Conservation (phyloP, 805 yeast species). For the Lipomyces spencermartinsiae region DNA sequence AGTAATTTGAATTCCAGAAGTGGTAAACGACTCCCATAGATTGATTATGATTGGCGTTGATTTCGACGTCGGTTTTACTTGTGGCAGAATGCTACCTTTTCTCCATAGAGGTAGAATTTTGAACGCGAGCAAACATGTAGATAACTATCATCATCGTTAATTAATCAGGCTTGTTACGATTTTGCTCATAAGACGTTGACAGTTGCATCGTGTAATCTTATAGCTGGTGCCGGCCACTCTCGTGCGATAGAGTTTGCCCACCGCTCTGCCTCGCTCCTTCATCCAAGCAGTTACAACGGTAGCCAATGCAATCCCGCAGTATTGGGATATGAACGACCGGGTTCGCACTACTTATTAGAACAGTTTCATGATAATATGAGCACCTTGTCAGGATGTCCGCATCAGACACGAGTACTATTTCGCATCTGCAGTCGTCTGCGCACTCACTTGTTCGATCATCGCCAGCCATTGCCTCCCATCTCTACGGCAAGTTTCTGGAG, state of each 20-base stretch:
- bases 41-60: constrained; percentile 13
- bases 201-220: background rate
- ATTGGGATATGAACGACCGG: background rate
- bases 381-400: constrained; percentile 3
- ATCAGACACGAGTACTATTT: constrained; percentile 4
- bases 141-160: background rate
- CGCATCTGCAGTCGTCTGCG: constrained; percentile 31
- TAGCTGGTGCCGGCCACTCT: background rate
- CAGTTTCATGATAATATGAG: background rate
- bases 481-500: constrained; percentile 21
- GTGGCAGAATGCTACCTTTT: constrained; percentile 31
- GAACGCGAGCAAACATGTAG: constrained; percentile 33
- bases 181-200: background rate
- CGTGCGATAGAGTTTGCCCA: too few relatives aligned
- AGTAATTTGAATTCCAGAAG: constrained; percentile 12
- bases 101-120: constrained; percentile 21
- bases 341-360: background rate
- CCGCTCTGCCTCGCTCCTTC: background rate
- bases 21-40: constrained; percentile 40
- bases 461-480: constrained; percentile 25
- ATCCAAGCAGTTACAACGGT: background rate
- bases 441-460: constrained; percentile 15
- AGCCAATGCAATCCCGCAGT: background rate
- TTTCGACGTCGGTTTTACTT: constrained; percentile 12
- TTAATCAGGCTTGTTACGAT: background rate